Evolutionary conservation across 371 early-diverging fungal genomes (phyloP).

Genomic region (Smittium culicis): DNA sequence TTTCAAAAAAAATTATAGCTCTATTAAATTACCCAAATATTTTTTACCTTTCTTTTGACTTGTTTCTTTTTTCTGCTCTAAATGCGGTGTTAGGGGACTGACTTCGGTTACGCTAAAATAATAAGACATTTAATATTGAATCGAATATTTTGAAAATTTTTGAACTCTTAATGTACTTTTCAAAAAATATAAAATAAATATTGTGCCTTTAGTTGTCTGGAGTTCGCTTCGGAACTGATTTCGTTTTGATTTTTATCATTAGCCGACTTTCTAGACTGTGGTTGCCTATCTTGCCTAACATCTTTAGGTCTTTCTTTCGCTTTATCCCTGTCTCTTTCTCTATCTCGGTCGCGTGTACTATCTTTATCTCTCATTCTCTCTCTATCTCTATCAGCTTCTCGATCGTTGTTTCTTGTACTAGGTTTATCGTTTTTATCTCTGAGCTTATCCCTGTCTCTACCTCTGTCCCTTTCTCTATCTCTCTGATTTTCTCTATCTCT

Average conservation of each 20-base stretch:
- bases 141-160: too few species aligned
- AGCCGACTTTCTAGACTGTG: neutral
- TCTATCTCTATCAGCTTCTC: neutral
- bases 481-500: constrained; percentile 4
- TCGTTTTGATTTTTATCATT: neutral
- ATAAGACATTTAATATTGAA: too few species aligned
- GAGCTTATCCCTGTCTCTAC: constrained; percentile 1
- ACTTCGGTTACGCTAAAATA: neutral
- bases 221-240: neutral
- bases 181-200: too few species aligned
- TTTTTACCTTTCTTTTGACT: neutral
- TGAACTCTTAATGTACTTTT: too few species aligned
- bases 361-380: neutral
- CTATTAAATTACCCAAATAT: too few species aligned
- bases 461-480: constrained; percentile 10
- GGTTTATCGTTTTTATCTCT: neutral
- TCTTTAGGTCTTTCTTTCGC: neutral
- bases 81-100: neutral
- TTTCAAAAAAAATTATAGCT: too few species aligned
- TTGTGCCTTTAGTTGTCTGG: neutral
- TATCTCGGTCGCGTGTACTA: neutral
- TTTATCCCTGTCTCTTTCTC: neutral
- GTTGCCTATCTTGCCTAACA: neutral
- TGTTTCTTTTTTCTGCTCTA: neutral
- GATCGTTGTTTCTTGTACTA: neutral